Percentiles rank a stretch among this genome's conserved stretches.
These are phyloP conservation scores for Pseudevernia furfuracea DNA, from an alignment of 495 filamentous ascomycete genomes.

Conservation along the genomic window DNA sequence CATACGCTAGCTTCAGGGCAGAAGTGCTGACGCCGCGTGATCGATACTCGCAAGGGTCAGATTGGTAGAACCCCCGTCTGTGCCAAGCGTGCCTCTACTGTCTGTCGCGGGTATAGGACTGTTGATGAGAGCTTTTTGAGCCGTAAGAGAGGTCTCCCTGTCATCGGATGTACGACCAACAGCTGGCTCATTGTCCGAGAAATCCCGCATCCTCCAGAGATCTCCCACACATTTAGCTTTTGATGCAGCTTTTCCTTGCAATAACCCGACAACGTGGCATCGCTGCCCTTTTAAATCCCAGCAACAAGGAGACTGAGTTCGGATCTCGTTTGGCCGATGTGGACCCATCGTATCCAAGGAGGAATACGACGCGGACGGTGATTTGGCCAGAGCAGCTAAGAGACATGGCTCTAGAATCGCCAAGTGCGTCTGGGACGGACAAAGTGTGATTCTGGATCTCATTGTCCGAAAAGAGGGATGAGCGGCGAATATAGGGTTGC, in stretches of 20 bases:
- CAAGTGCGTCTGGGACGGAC: constrained; percentile 65
- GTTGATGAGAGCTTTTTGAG: too few species aligned
- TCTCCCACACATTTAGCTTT: constrained; percentile 1
- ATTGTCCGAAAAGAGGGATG: constrained; percentile 41
- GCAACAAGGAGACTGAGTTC: constrained; percentile 76
- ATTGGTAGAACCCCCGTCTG: too few species aligned
- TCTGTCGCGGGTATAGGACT: too few species aligned
- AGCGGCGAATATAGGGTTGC: not conserved
- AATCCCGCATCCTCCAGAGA: constrained; percentile 3
- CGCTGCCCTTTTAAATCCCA: constrained; percentile 73
- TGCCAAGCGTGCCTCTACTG: too few species aligned
- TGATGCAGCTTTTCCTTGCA: constrained; percentile 68
- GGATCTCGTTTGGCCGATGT: constrained; percentile 83
- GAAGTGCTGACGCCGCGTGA: too few species aligned
- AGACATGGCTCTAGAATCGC: constrained; percentile 71
- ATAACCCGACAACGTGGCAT: constrained; percentile 65
- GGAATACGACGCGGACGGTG: constrained; percentile 49
- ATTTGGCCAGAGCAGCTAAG: constrained; percentile 61
- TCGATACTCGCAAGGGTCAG: too few species aligned
- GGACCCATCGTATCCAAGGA: constrained; percentile 65
- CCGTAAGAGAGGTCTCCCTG: too few species aligned
- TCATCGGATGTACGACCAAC: not conserved
- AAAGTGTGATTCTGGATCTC: constrained; percentile 59
- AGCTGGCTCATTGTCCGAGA: not conserved
- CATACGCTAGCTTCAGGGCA: too few species aligned